Base-by-base conservation (phyloP, 2,329 filamentous ascomycete genomes). In the Exophiala mesophila region DNA sequence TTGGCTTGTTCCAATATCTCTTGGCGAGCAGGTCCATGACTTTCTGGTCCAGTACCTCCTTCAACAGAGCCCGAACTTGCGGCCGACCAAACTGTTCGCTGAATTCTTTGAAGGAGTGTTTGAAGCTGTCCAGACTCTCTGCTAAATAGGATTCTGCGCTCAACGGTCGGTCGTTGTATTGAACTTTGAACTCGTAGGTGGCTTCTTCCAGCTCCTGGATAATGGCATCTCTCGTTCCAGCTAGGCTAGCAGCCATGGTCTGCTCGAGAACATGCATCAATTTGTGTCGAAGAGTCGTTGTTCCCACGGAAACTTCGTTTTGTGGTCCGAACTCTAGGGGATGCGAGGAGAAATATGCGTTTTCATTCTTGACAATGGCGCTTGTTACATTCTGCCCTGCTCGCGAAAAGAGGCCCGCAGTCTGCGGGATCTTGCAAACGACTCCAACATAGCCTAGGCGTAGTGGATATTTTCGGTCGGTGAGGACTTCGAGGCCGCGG, bases 161-260 rank as follows among this genome's bases (percentile, higher is more conserved):
- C 24, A 98, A 72, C 1, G 90, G 88, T 5, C 92, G 82, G 62
- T 98, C 92, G 59, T 98, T 98, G 68, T 98, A 98, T 63, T 98
- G 94, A 4, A 98, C 92, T 63, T 98, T 98, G 74, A 95, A 98
- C 65, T 98, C 90, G 60, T 98, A 98, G 0, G 87, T 90, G 3
- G 92, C 89, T 65, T 98, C 92, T 58, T 96, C 90, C 0, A 98
- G 78, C 63, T 98, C 92, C 61, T 95, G 88, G 49, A 84, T 83
- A 53, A 98, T 96, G 7, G 88, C 88, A 59, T 96, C 88, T 55
- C 85, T 86, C 3, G 92, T 98, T 41, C 80, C 81, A 55, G 92
- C 85, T 41, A 98, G 73, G 57, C 87, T 95, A 23, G 86, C 80
- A 19, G 90, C 90, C 94, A 98, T 98, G 3, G 88, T 96, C 59